These are phyloP conservation scores for Xylaria intraflava DNA, from an alignment of 495 filamentous ascomycete species.

Conservation along the genomic window DNA sequence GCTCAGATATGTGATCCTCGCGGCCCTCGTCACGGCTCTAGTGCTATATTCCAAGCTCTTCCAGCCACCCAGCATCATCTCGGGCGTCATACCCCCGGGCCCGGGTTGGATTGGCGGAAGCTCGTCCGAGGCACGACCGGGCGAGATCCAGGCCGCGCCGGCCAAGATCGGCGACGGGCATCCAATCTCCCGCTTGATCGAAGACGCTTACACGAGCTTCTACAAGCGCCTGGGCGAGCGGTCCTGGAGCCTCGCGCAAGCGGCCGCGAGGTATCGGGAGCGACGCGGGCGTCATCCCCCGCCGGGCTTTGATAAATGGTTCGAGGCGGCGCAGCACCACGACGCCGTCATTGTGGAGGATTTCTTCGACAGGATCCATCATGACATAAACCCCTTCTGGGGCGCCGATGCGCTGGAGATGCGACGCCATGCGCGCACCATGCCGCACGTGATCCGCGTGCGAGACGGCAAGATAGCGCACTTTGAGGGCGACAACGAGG, in stretches of 20 bases:
- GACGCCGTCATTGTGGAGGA: conserved; percentile 57
- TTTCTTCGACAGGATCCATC: conserved; percentile 59
- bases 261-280: conserved; percentile 52
- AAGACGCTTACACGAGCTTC: neutral
- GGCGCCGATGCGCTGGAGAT: conserved; percentile 43
- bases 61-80: too few species aligned
- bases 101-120: too few species aligned
- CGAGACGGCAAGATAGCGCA: conserved; percentile 41
- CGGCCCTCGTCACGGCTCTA: too few species aligned
- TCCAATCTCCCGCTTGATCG: too few species aligned
- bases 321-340: conserved; percentile 48
- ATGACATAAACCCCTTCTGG: conserved; percentile 61
- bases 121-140: too few species aligned
- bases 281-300: conserved; percentile 62
- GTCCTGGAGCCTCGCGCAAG: conserved; percentile 6
- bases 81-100: too few species aligned
- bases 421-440: conserved; percentile 18
- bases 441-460: conserved; percentile 43
- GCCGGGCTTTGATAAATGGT: conserved; percentile 62
- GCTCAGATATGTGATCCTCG: too few species aligned
- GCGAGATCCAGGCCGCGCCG: too few species aligned
- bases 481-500: conserved; percentile 33
- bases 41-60: too few species aligned
- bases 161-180: too few species aligned
- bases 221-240: neutral